Evolutionary conservation across 768 basidiomycete species (phyloP), one percentile per base, ranked within the genome.

Genomic region (Boletus pseudo-olivaceus): DNA sequence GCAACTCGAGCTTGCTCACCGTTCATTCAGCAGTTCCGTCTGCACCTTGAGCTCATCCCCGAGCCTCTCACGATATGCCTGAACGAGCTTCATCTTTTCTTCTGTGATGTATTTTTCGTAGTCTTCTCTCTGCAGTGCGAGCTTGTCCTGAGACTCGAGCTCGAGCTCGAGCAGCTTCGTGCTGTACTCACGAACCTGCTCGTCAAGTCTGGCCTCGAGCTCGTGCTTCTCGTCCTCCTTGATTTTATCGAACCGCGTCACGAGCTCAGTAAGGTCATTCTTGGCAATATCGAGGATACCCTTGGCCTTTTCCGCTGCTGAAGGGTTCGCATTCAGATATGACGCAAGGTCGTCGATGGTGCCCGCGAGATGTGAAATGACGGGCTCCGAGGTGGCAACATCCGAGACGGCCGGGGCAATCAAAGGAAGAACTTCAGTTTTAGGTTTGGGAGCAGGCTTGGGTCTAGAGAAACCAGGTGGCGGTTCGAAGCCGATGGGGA

Each of bases 401-500:
- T 87, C 85, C 30, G 83, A 78, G 42, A 99, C 83, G 19, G 81
- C 80, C 1, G 94, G 93, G 1, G 90, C 88, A 55, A 98, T 76
- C 20, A 91, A 81, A 42, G 94, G 93, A 10, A 98, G 79, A 1
- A 73, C 76, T 5, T 58, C 59, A 7, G 66, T 41, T 20, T 71
- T 56, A 5, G 71, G 44, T 55, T 72, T 72, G n/a, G 67, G 82
- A 30, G 79, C 72, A 19, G 83, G 77, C 20, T 74, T 60, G 12
- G 89, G 84, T 37, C 84, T 79, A 52, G 79, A 76, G 69, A 84
- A 98, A 19, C 96, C 96, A 23, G 92, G 92, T 33, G 96, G 95
- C 10, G 88, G 92, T 70, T 98, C 94, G 68, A 90, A 92, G 12
- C 94, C 96, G 47, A 99, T 72, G n/a, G 96, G 97, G 23, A 98